Percentiles rank a stretch among this genome's conserved stretches.
phyloP scores from a whole-genome alignment of 1,284 basidiomycete genomes.

The Mycosarcoma mackinlayi region DNA sequence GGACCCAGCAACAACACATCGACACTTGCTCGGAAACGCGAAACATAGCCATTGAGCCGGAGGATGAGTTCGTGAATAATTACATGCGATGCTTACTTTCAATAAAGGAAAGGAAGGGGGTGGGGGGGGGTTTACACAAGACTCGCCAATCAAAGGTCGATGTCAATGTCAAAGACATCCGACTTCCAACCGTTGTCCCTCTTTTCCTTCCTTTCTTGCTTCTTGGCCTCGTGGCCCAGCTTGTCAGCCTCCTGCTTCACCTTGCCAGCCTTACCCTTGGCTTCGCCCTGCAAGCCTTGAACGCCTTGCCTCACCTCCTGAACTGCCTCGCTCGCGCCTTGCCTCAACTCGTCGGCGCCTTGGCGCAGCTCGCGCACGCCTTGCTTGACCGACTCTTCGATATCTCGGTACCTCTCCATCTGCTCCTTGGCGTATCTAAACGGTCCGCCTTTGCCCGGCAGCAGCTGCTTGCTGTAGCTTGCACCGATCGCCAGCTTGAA shows the following conservation, averaged over 20 bases:
- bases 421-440: slow-evolving; percentile 66
- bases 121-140: background rate
- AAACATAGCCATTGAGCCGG: no score
- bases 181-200: slow-evolving; percentile 69
- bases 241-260: slow-evolving; percentile 61
- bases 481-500: slow-evolving; percentile 71
- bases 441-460: slow-evolving; percentile 67
- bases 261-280: slow-evolving; percentile 44
- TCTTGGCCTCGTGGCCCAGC: slow-evolving; percentile 55
- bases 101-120: no score
- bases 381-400: slow-evolving; percentile 33
- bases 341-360: slow-evolving; percentile 23
- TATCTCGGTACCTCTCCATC: slow-evolving; percentile 66
- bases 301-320: slow-evolving; percentile 39
- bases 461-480: slow-evolving; percentile 69
- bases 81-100: no score
- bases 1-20: no score
- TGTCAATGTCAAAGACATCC: slow-evolving; percentile 67
- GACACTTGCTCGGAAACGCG: no score
- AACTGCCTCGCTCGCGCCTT: slow-evolving; percentile 43
- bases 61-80: no score
- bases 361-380: slow-evolving; percentile 25
- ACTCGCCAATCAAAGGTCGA: slow-evolving; percentile 24
- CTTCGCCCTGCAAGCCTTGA: slow-evolving; percentile 45
- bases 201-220: slow-evolving; percentile 67